Conservation (phyloP, 176 grass and related monocot genomes). For the Carex kokanica region DNA sequence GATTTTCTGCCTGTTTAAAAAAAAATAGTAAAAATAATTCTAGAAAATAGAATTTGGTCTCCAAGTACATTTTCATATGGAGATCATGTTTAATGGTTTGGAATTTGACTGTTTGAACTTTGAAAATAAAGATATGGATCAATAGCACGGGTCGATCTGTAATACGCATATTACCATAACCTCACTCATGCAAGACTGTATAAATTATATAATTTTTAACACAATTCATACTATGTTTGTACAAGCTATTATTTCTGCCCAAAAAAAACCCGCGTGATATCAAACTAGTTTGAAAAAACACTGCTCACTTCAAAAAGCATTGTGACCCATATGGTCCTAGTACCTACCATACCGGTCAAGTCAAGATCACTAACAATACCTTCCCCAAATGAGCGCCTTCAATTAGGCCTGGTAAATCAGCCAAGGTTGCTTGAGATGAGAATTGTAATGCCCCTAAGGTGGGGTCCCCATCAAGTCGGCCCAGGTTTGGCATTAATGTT, state of each 20-base stretch:
- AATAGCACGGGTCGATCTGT: too few species aligned
- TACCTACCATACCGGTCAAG: not conserved
- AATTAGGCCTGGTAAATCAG: constrained; percentile 92
- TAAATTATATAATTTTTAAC: constrained; percentile 4
- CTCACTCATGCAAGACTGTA: not conserved
- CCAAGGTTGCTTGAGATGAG: constrained; percentile 89
- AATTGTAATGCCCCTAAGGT: constrained; percentile 71
- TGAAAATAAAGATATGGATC: too few species aligned
- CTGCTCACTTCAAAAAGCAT: not conserved
- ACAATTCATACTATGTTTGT: not conserved
- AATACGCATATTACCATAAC: too few species aligned
- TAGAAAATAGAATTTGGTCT: too few species aligned
- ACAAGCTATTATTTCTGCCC: not conserved
- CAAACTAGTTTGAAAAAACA: not conserved
- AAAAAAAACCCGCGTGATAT: not conserved
- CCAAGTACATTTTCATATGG: too few species aligned
- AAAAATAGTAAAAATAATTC: too few species aligned
- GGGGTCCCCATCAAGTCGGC: constrained; percentile 87
- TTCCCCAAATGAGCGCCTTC: constrained; percentile 96
- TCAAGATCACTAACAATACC: constrained; percentile 36
- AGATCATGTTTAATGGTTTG: too few species aligned
- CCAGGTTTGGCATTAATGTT: constrained; percentile 97
- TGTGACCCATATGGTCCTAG: not conserved
- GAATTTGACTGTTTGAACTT: too few species aligned
- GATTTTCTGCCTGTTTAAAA: too few species aligned